phyloP scores from a whole-genome alignment of 2,329 filamentous ascomycete species.

The Phaeosphaeria sp. region DNA sequence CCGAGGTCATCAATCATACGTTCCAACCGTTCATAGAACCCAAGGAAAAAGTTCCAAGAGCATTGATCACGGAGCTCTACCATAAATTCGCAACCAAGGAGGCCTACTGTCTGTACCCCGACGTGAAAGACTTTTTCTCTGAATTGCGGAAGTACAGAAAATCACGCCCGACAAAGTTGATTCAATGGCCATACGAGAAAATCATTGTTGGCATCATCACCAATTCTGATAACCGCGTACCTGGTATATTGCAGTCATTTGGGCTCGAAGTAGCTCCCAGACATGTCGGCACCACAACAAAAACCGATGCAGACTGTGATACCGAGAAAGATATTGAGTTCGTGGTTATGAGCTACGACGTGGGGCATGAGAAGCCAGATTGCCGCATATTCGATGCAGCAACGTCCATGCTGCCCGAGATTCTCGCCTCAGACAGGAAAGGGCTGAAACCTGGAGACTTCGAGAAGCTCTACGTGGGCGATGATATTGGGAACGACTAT shows the following conservation, averaged over 20 bases:
- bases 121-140: slow-evolving; percentile 55
- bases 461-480: slow-evolving; percentile 61
- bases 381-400: slow-evolving; percentile 63
- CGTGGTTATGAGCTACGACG: slow-evolving; percentile 68
- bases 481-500: slow-evolving; percentile 60
- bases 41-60: slow-evolving; percentile 49
- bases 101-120: slow-evolving; percentile 59
- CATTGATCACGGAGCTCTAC: slow-evolving; percentile 58
- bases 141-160: slow-evolving; percentile 41
- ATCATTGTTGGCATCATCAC: slow-evolving; percentile 65
- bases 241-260: slow-evolving; percentile 60
- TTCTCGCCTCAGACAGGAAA: slow-evolving; percentile 30
- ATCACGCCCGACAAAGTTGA: background rate
- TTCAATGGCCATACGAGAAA: slow-evolving; percentile 45
- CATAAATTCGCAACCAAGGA: slow-evolving; percentile 60
- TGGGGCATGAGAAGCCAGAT: slow-evolving; percentile 66
- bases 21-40: slow-evolving; percentile 35
- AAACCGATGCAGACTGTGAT: slow-evolving; percentile 28
- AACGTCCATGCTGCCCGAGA: slow-evolving; percentile 49
- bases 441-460: slow-evolving; percentile 22
- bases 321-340: slow-evolving; percentile 58
- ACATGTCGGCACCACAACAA: slow-evolving; percentile 15
- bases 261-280: slow-evolving; percentile 55
- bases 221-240: slow-evolving; percentile 69
- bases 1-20: slow-evolving; percentile 62